Conservation (phyloP, 805 yeast genomes). For the Kluyveromyces nonfermentans region DNA sequence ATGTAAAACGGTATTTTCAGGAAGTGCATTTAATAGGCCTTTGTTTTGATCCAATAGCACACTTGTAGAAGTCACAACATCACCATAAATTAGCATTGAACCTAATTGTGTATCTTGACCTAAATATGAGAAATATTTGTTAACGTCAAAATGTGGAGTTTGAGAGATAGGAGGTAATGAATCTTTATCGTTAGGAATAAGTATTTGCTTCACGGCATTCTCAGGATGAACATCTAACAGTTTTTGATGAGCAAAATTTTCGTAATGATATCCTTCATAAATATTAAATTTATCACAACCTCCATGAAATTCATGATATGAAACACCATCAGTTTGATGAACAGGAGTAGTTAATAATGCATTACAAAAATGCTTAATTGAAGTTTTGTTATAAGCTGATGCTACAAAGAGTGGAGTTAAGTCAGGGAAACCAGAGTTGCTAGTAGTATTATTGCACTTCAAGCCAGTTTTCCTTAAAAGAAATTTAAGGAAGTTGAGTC, state of each 20-base stretch:
- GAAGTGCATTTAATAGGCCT: constrained; percentile 42
- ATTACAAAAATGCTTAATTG: constrained; percentile 10
- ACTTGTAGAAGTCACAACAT: constrained; percentile 83
- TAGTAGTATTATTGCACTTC: constrained; percentile 46
- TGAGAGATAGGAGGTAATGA: constrained; percentile 39
- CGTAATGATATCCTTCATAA: constrained; percentile 15
- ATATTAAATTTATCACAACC: constrained; percentile 19
- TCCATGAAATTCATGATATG: constrained; percentile 31
- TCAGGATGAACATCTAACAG: constrained; percentile 41
- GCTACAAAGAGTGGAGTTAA: constrained; percentile 58
- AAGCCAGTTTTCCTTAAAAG: constrained; percentile 56
- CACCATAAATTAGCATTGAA: constrained; percentile 61
- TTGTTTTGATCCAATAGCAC: constrained; percentile 69
- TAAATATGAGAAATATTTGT: constrained; percentile 38
- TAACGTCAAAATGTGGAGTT: constrained; percentile 69
- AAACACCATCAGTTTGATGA: constrained; percentile 32
- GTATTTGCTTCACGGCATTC: constrained; percentile 45
- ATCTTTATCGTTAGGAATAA: constrained; percentile 32
- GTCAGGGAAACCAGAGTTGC: constrained; percentile 44
- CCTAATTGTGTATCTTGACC: constrained; percentile 42
- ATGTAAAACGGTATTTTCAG: constrained; percentile 21
- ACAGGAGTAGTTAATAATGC: constrained; percentile 11
- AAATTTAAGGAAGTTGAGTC: constrained; percentile 48
- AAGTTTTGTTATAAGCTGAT: constrained; percentile 8
- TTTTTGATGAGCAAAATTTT: constrained; percentile 7